Conservation (phyloP, 1,284 basidiomycete species). For the Cerrena zonata region DNA sequence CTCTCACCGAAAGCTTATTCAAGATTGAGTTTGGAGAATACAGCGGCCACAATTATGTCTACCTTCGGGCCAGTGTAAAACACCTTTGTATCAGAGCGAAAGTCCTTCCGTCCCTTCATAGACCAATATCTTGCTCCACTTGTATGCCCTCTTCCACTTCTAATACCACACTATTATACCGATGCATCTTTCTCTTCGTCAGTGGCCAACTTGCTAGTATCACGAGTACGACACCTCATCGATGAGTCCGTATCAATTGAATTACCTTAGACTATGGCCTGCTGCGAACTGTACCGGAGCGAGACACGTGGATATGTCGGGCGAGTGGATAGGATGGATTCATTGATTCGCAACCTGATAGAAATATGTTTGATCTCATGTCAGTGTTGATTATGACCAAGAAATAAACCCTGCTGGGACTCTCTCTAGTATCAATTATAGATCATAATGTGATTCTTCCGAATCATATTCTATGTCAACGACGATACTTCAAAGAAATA, state of each 20-base stretch:
- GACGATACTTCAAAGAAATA: too few species aligned
- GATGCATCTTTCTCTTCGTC: slow-evolving; percentile 8
- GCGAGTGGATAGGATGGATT: slow-evolving; percentile 27
- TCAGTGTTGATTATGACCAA: slow-evolving; percentile 79
- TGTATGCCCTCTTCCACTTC: slow-evolving; percentile 47
- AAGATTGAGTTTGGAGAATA: slow-evolving; percentile 65
- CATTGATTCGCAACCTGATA: slow-evolving; percentile 82
- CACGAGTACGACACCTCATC: slow-evolving; percentile 68
- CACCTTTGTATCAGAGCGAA: slow-evolving; percentile 56
- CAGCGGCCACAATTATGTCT: slow-evolving; percentile 74
- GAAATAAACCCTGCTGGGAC: slow-evolving; percentile 16
- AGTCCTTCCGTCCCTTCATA: slow-evolving; percentile 75
- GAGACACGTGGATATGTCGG: slow-evolving; percentile 16
- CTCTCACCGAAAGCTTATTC: slow-evolving; percentile 31
- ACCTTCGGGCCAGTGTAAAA: slow-evolving; percentile 79
- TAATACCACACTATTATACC: background rate
- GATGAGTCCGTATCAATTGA: slow-evolving; percentile 72
- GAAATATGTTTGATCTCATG: slow-evolving; percentile 96
- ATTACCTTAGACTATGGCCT: slow-evolving; percentile 87
- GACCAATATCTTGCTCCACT: slow-evolving; percentile 83
- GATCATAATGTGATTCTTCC: too few species aligned
- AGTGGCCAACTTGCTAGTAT: slow-evolving; percentile 84
- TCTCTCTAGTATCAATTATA: too few species aligned
- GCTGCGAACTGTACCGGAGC: slow-evolving; percentile 72
- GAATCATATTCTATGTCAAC: too few species aligned